Evolutionary conservation across 257 asterid genomes (phyloP), one percentile per base, ranked within the genome.

Genomic region (Ehretia macrophylla): DNA sequence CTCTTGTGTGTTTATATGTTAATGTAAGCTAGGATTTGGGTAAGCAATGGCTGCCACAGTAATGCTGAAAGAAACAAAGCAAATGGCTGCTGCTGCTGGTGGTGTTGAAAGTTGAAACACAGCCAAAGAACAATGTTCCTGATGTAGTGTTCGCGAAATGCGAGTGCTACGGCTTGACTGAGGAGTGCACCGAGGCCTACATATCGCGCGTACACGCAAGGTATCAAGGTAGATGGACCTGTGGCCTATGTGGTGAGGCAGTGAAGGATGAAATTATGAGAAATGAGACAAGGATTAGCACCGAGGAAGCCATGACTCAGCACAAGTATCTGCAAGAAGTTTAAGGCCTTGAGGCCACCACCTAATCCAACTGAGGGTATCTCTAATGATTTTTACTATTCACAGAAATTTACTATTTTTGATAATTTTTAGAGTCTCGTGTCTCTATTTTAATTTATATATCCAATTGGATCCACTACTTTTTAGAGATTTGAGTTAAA

Each of bases 181-280:
- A 89, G 68, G 97, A 89, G 51, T 89, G 95, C 59, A 86, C 97
- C 17, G 80, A 74, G 68, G 92, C 77, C 1, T 89, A 89, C 78
- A 74, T 75, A 46, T 68, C 48, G 53, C 73, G 78, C 10, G 90
- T 86, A 0, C 74, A 83, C 0, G 87, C 77, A 0, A 72, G 87
- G n/a, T 79, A 84, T 62, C 78, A 67, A 55, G 94, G 94, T 14
- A 78, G 81, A 18, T 90, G 97, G 97, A 79, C 86, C 11, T 90
- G 97, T 73, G 97, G 97, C 70, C 95, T 90, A 10, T 89, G 97
- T 42, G 72, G 85, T 0, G 97, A 89, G 69, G 97, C 95, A 0
- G 95, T 84, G 67, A 84, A 90, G 76, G 94, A 89, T 2, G 97
- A 89, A 68, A 57, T 78, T 8, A 75, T 14, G 14, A 65, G 91